These are phyloP conservation scores for Xerocomellus chrysenteron DNA, from an alignment of 768 basidiomycete genomes.

Conservation along the genomic window DNA sequence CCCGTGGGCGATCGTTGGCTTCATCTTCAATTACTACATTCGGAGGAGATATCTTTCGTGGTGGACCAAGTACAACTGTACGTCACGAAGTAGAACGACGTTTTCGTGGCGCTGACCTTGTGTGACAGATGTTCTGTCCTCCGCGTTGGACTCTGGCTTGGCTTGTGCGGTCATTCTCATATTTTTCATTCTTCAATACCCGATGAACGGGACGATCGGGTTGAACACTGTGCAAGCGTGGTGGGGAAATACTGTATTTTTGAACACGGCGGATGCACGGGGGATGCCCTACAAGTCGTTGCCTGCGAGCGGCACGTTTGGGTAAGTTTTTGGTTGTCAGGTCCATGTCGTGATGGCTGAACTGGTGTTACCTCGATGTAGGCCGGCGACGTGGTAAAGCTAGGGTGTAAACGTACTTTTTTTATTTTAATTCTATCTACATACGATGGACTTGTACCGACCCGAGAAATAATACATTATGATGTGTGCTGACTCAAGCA, in stretches of 20 bases:
- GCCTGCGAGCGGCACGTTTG: slow-evolving; percentile 21
- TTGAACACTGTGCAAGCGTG: slow-evolving; percentile 49
- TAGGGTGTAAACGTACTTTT: too few species aligned
- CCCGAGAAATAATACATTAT: too few species aligned
- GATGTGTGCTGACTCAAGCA: background rate
- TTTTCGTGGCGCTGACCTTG: slow-evolving; percentile 16
- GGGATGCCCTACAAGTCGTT: slow-evolving; percentile 7
- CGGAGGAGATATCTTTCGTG: slow-evolving; percentile 61
- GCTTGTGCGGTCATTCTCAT: slow-evolving; percentile 54
- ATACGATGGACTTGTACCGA: too few species aligned
- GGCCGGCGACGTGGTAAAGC: slow-evolving; percentile 12
- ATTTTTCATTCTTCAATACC: slow-evolving; percentile 63
- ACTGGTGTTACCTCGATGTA: background rate
- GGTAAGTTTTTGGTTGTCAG: slow-evolving; percentile 17
- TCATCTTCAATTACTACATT: slow-evolving; percentile 63
- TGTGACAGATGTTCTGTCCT: slow-evolving; percentile 57
- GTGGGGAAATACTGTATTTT: slow-evolving; percentile 63
- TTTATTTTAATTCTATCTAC: too few species aligned
- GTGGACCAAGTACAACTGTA: slow-evolving; percentile 60
- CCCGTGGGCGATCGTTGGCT: slow-evolving; percentile 63
- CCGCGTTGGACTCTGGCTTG: slow-evolving; percentile 68
- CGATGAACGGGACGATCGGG: slow-evolving; percentile 58
- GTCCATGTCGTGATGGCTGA: background rate
- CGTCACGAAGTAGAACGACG: background rate
- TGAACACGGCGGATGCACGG: slow-evolving; percentile 17